Evolutionary conservation across 495 filamentous ascomycete species (phyloP).

Genomic region (Recurvomyces mirabilis): DNA sequence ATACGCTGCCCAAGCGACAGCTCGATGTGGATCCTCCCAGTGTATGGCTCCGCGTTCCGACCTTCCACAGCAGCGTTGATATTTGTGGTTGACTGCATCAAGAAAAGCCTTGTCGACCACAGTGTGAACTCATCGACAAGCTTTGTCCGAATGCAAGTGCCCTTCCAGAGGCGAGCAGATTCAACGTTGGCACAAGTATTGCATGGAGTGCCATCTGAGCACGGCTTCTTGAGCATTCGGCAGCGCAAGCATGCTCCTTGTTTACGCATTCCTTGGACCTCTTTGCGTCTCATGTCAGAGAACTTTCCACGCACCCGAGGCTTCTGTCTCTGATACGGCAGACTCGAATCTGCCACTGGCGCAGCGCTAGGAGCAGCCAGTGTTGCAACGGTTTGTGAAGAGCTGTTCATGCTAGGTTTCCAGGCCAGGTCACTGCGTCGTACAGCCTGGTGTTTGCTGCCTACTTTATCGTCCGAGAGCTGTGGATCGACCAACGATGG

Average conservation of each 20-base stretch:
- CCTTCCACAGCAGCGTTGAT: constrained; percentile 42
- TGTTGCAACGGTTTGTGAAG: background rate
- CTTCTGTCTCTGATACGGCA: constrained; percentile 34
- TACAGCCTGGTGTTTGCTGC: background rate
- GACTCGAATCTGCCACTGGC: constrained; percentile 38
- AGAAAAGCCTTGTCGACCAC: constrained; percentile 53
- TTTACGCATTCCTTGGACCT: constrained; percentile 72
- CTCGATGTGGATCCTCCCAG: too few species aligned
- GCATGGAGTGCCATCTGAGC: constrained; percentile 70
- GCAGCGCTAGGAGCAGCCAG: constrained; percentile 3
- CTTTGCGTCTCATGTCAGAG: constrained; percentile 52
- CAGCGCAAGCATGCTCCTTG: constrained; percentile 77
- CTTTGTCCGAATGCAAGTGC: constrained; percentile 64
- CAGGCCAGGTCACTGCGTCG: background rate
- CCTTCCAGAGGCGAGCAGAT: constrained; percentile 68
- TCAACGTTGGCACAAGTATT: constrained; percentile 68
- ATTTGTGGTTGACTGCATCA: constrained; percentile 30
- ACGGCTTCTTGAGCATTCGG: constrained; percentile 78
- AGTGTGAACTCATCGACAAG: constrained; percentile 63
- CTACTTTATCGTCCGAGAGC: background rate
- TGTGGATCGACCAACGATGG: too few species aligned
- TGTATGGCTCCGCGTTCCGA: constrained; percentile 39
- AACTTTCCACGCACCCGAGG: constrained; percentile 59
- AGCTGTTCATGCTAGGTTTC: background rate
- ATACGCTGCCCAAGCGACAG: too few species aligned